phyloP scores from a whole-genome alignment of 768 basidiomycete species.

The Inosperma sp. region DNA sequence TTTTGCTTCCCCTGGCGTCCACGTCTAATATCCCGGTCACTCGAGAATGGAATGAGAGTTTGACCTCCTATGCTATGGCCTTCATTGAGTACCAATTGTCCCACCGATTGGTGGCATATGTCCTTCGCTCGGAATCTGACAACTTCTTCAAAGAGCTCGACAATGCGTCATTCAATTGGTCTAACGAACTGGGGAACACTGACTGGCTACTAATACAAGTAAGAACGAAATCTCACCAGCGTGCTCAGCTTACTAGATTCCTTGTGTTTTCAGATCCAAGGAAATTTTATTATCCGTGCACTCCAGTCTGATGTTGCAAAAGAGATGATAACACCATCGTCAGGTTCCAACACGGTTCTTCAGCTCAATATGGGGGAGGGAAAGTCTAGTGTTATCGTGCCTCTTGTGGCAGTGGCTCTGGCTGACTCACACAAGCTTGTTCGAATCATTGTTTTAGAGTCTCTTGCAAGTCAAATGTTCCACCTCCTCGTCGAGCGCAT shows the following conservation, averaged over 20 bases:
- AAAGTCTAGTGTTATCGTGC: conserved; percentile 50
- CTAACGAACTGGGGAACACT: conserved; percentile 20
- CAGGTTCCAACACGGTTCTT: conserved; percentile 33
- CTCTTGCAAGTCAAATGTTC: conserved; percentile 46
- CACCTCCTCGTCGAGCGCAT: conserved; percentile 41
- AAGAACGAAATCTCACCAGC: conserved; percentile 1
- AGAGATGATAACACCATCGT: conserved; percentile 44
- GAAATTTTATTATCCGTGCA: conserved; percentile 39
- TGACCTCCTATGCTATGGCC: conserved; percentile 27
- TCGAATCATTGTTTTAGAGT: conserved; percentile 48
- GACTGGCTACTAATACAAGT: conserved; percentile 47
- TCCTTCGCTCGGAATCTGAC: conserved; percentile 18
- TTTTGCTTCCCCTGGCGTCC: conserved; percentile 29
- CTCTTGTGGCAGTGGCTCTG: conserved; percentile 36
- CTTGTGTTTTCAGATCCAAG: conserved; percentile 36
- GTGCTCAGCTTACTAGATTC: conserved; percentile 1
- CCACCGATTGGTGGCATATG: conserved; percentile 26
- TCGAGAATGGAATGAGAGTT: conserved; percentile 27
- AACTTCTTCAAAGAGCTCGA: conserved; percentile 30
- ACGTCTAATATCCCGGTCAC: conserved; percentile 16
- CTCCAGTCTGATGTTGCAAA: conserved; percentile 39
- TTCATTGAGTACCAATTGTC: conserved; percentile 34
- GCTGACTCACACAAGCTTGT: conserved; percentile 42
- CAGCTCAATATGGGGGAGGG: conserved; percentile 62
- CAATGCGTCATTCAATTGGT: conserved; percentile 13